Evolutionary conservation across 2,329 filamentous ascomycete species (phyloP), one percentile per base, ranked within the genome.

Genomic region (Ramichloridium luteum): DNA sequence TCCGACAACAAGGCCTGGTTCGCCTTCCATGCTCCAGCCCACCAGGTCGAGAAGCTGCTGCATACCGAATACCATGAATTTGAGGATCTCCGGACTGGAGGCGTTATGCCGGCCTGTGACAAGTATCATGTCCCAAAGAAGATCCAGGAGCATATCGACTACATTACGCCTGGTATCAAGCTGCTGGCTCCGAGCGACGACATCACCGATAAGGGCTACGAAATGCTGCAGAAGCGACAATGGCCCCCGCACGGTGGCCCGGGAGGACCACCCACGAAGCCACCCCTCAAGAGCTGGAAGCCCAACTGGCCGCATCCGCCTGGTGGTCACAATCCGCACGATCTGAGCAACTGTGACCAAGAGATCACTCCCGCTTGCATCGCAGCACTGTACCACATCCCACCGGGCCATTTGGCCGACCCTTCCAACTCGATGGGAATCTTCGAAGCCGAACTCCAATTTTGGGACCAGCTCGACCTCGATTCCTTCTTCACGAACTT

Each of bases 401-500:
- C 40, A 11, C 22, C 36, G 14, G n/a, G n/a, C n/a, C n/a, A n/a
- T n/a, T n/a, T n/a, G n/a, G 31, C 36, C 12, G 30, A 36, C 11
- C 34, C 39, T 43, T 25, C 33, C 16, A 48, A 48, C 38, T 38
- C 28, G 6, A 32, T 59, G 28, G 62, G 56, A 26, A 62, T 67
- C 16, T 61, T 60, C 23, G 58, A 65, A 37, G 4, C 35, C 45
- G 54, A 54, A 16, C 35, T 43, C 5, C 61, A 64, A 36, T 54
- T 58, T 14, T 67, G 64, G 33, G 51, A 53, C 8, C 58, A 64
- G 43, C 48, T 54, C 22, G 61, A 65, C 43, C 45, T 67, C 14
- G 38, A 65, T 33, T 43, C 57, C 6, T 65, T 60, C 42, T 61
- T 61, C 20, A 31, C 27, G n/a, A 45, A 44, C 31, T 61, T 42